Percentiles rank a stretch among this genome's conserved stretches.
phyloP scores from a whole-genome alignment of 495 filamentous ascomycete species.

The Hypoxylon lienhwacheense region DNA sequence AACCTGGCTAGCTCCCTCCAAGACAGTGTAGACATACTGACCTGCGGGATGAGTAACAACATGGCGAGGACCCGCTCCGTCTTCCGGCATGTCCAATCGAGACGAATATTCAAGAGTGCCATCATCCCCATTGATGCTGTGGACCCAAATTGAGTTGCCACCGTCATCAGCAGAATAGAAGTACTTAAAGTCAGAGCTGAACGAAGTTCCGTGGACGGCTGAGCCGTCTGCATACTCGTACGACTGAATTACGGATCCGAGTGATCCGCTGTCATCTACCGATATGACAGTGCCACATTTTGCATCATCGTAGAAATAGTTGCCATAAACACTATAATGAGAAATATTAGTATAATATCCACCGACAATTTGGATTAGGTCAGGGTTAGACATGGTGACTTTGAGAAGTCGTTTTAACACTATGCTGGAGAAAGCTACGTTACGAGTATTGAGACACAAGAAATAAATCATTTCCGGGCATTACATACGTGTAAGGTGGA shows the following conservation, averaged over 20 bases:
- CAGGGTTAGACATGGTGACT: background rate
- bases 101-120: constrained; percentile 21
- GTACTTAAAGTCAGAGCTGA: constrained; percentile 21
- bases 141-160: constrained; percentile 43
- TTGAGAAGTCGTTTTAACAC: background rate
- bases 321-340: constrained; percentile 33
- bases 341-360: background rate
- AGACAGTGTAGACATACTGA: constrained; percentile 36
- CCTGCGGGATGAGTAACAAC: constrained; percentile 36
- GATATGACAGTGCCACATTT: constrained; percentile 42
- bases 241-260: constrained; percentile 29
- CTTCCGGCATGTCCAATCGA: constrained; percentile 12
- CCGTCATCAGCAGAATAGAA: constrained; percentile 43
- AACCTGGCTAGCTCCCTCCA: constrained; percentile 37
- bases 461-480: background rate
- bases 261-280: constrained; percentile 34
- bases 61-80: constrained; percentile 36
- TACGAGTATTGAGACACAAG: background rate
- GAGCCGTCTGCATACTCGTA: constrained; percentile 36
- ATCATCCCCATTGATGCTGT: constrained; percentile 28
- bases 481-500: constrained; percentile 31
- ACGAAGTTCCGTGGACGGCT: constrained; percentile 42
- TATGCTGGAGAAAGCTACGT: background rate
- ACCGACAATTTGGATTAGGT: background rate
- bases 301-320: constrained; percentile 35